A percentile compares a stretch with the other conserved stretches of the same genome.
These are phyloP conservation scores for Gracilaria caudata DNA, from an alignment of 23 red algal species.

Conservation along the genomic window DNA sequence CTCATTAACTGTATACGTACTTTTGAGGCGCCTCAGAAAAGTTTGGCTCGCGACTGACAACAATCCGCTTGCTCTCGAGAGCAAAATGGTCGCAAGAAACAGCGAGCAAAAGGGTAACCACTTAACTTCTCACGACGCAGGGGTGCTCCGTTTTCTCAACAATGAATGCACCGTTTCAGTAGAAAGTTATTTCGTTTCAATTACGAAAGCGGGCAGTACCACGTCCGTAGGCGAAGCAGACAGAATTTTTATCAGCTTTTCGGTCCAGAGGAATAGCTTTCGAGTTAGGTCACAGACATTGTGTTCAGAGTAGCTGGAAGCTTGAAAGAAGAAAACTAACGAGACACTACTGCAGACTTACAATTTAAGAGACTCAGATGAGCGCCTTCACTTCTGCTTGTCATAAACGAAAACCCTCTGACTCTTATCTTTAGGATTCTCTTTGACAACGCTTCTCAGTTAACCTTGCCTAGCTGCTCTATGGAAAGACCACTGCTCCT, in stretches of 20 bases:
- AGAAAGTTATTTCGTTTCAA: not conserved
- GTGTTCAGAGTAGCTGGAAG: not conserved
- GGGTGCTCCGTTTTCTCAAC: not conserved
- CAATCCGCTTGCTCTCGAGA: not conserved
- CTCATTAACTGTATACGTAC: not conserved
- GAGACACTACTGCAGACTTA: not conserved
- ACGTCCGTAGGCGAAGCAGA: not conserved
- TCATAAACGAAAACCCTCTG: not conserved
- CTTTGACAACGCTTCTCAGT: not conserved
- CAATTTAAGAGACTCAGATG: not conserved
- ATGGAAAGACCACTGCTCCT: constrained; percentile 3
- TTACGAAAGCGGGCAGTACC: not conserved
- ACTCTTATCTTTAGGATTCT: not conserved
- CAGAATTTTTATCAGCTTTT: constrained; percentile 1
- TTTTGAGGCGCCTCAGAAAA: not conserved
- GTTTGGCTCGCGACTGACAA: not conserved
- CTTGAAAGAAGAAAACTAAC: not conserved
- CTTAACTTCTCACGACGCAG: too few species aligned
- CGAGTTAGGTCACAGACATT: too few species aligned
- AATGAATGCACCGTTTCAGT: not conserved
- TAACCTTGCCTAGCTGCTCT: not conserved
- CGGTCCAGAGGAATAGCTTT: not conserved
- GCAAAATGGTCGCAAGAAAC: too few species aligned
- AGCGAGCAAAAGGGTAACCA: too few species aligned
- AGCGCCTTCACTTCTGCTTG: not conserved